Evolutionary conservation across 768 basidiomycete genomes (phyloP), one percentile per base, ranked within the genome.

Genomic region (Hygrocybe punicea): DNA sequence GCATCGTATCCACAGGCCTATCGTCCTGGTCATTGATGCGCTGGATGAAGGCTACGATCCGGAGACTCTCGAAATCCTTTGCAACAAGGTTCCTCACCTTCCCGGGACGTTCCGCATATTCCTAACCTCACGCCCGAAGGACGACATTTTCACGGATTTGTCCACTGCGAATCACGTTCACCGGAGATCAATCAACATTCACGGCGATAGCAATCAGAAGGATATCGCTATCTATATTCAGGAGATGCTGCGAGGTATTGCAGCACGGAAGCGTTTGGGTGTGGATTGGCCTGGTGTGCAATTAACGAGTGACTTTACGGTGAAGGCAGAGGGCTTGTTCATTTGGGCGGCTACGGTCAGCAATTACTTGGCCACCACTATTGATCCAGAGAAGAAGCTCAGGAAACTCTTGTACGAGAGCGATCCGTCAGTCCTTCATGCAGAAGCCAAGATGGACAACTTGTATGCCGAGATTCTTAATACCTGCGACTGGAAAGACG

Each of bases 1-100:
- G 13, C 19, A 19, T 35, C 53, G 42, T 23, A 48, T 50, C 53
- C n/a, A 44, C 44, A 21, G 21, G 35, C 52, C 57, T 33, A 19
- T 59, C 6, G 56, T 59, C 9, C 37, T 63, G 13, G 60, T 68
- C 11, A 61, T 68, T 19, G 67, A 68, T 60, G 67, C 65, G 6
- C 52, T 68, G 14, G 63, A 68, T 51, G 62, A 68, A 51, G 58
- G 59, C 2, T 55, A 39, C n/a, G 58, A 59, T 42, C 47, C 47
- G 6, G 60, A 62, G n/a, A 36, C 64, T 4, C 55, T 63, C 42
- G 10, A 29, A 16, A 55, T 65, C 37, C 60, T 67, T 11, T 37
- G 57, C 10, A 44, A 58, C n/a, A 53, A 61, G 35, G 47, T 67
- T 19, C 52, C 63, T 14, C 29, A 56, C 6, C 62, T 64, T 23